Base-by-base conservation (phyloP, 371 early-diverging fungal genomes). In the Mortierella sp. region DNA sequence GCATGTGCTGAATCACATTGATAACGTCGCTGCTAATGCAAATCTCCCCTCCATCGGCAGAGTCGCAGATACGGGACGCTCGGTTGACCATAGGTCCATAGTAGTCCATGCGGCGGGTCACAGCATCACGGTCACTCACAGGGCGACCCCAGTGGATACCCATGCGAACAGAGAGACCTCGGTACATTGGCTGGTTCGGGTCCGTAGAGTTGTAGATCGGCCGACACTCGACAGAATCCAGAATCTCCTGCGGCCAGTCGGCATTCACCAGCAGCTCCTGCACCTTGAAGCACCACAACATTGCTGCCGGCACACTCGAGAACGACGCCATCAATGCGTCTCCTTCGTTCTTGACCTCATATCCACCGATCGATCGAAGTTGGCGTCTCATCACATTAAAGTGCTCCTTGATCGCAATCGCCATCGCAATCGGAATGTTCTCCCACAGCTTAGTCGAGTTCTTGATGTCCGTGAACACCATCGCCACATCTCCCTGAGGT, bases 341-440 rank as follows among this genome's bases (percentile, higher is more conserved):
- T 47, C 99, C 99, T 89, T 98, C 99, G 4, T 97, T 98, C 84
- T 98, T 98, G 64, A 98, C 99, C 84, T 98, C 99, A 79, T 98
- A 98, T 24, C 99, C 99, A 44, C 97, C 97, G 47, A 94, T 92
- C 48, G 90, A 91, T 55, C 95, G 90, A 52, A 98, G 87, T 41
- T 94, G 91, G 58, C 94, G 90, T 10, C 98, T 90, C 96, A 98
- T 96, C 5, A 94, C 90, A 14, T 84, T 78, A 85, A 97, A 97
- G 85, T 98, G 98, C 31, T 93, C 92, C 84, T 95, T 94, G 85
- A 97, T 95, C 8, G 98, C 96, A 29, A 92, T 89, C 58, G 94
- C 91, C 98, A 98, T 98, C 6, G 95, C 95, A 31, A 91, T 90
- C 1, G 94, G 93, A 64, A 94, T 91, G 13, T 90, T 95, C 79